These are phyloP conservation scores for Apiotrichum veenhuisii DNA, from an alignment of 1,284 basidiomycete species.

Conservation along the genomic window DNA sequence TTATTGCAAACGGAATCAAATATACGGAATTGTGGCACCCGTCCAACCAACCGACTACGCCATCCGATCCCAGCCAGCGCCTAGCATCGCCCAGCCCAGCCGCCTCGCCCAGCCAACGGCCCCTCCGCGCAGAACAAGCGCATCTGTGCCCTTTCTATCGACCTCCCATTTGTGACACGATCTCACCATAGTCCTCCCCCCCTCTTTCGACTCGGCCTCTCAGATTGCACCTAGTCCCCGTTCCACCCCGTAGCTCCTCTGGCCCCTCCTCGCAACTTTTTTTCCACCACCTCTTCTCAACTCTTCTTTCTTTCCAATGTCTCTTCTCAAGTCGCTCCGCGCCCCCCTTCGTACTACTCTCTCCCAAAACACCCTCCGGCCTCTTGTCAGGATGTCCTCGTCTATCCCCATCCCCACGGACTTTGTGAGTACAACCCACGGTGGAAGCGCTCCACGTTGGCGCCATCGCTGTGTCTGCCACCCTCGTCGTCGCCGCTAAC, in stretches of 20 bases:
- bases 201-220: no score
- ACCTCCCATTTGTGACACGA: no score
- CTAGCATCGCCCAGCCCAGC: no score
- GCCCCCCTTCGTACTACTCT: slow-evolving; percentile 25
- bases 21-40: no score
- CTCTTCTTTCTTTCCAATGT: slow-evolving; percentile 21
- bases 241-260: no score
- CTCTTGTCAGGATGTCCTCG: slow-evolving; percentile 47
- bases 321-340: slow-evolving; percentile 17
- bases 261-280: slow-evolving; percentile 15
- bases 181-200: no score
- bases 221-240: neutral
- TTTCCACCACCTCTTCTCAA: slow-evolving; percentile 10
- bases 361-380: slow-evolving; percentile 20
- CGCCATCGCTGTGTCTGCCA: neutral
- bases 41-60: no score
- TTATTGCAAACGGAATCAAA: no score
- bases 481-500: neutral
- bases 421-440: slow-evolving; percentile 45
- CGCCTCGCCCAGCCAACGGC: no score
- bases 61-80: no score
- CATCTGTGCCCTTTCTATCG: no score
- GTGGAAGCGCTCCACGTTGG: neutral
- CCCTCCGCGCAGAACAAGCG: no score
- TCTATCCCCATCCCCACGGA: slow-evolving; percentile 53